Evolutionary conservation across 768 basidiomycete genomes (phyloP), one percentile per base, ranked within the genome.

Genomic region (Termitomyces sp.): DNA sequence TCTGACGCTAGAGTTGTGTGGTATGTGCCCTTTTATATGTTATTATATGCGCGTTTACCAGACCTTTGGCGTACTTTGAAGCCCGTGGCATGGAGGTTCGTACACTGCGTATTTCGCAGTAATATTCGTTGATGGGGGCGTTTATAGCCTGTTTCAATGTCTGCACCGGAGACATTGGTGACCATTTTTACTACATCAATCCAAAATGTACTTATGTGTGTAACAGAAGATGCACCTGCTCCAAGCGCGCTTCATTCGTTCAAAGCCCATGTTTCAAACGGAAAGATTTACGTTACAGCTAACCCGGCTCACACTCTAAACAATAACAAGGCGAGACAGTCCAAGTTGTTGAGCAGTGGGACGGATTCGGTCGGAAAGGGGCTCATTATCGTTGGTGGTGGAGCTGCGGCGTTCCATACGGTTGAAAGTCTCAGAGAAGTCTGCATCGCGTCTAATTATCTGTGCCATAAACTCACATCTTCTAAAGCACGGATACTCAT

Each of bases 1-100:
- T 79, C 87, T 36, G 88, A 90, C 69, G 93, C 90, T 11, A 76
- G 89, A 60, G 82, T 95, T 20, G 84, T 89, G 51, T 95, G 93
- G 87, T 86, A 67, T 52, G 83, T 70, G 30, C 58, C 20, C 41
- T 39, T 47, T 46, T 39, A 22, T 1, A 6, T 13, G 27, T 27
- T 30, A 34, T 16, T 42, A 37, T 41, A 4, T 22, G 13, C 20
- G 16, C 20, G 27, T 44, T 47, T 20, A 58, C 30, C 18, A 42
- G 18, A 30, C 34, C 39, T 20, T 44, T 57, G 3, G 59, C 48
- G 20, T 30, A 33, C 39, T 39, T 48, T 31, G 27, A 59, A 90
- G 89, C 66, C 90, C 91, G 12, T 94, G 91, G 93, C 92, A 93
- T 67, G 92, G 91, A 78, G 90, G 89, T 89, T 33, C 46, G 50